Evolutionary conservation across 768 basidiomycete species (phyloP), one percentile per base, ranked within the genome.

Genomic region (Pisolithus tinctorius): DNA sequence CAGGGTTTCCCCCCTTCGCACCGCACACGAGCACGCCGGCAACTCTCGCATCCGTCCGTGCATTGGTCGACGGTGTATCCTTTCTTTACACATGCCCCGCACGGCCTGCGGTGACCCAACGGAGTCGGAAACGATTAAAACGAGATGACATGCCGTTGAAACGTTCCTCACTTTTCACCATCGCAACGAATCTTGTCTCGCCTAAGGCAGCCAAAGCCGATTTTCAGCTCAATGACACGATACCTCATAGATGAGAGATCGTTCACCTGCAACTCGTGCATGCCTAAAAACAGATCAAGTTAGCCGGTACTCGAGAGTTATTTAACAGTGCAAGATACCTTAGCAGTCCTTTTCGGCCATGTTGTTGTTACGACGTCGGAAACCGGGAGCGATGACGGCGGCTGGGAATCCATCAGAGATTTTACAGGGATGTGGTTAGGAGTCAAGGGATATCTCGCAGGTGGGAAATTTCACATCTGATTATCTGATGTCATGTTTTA

Each of bases 121-220:
- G 2, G 7, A 37, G 40, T 7, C 20, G 16, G 23, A 27, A 44
- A 11, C 59, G 47, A 48, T 49, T 31, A 39, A 34, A 45, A 48
- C 13, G 2, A 47, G 44, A 23, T 27, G 23, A 34, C 9, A 20
- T 38, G 41, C 42, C 51, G 13, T 29, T 42, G 31, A 49, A 31
- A 45, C 49, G 20, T 38, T 29, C 47, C 71, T 43, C 60, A 81
- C 75, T 74, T 75, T 55, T 67, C 64, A 25, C 78, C 76, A 61
- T 82, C 78, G 64, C 81, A 83, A 52, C 80, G 76, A 52, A 79
- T 75, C 64, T 83, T 83, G 60, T 83, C 81, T 54, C 77, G 78
- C 59, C 81, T 83, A 60, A 52, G 39, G 46, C 31, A 27, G 23
- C 13, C 26, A 25, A 26, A 23, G 20, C 25, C 34, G 47, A 47